Percentiles rank a stretch among this genome's conserved stretches.
These are phyloP conservation scores for Dictyostelium capitatum DNA, from an alignment of 78 protist genomes.

Conservation along the genomic window DNA sequence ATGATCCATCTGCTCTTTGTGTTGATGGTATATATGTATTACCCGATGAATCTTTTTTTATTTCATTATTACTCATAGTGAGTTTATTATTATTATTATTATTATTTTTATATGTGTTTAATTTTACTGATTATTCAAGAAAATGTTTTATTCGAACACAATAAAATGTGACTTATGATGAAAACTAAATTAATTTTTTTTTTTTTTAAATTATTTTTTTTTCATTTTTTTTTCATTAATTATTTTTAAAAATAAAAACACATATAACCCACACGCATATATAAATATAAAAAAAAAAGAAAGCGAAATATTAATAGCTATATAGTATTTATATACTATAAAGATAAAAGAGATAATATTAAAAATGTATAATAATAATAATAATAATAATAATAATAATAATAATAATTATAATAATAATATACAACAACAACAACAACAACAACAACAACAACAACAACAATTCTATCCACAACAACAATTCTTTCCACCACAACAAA, in stretches of 20 bases:
- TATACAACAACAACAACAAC: neutral
- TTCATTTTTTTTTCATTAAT: neutral
- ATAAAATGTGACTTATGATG: too few relatives aligned
- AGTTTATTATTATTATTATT: neutral
- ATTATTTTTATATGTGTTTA: neutral
- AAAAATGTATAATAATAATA: slow-evolving; percentile 8
- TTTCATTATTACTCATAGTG: too few relatives aligned
- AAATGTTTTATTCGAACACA: too few relatives aligned
- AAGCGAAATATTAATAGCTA: neutral
- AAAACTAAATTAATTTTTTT: neutral
- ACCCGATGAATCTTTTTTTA: neutral
- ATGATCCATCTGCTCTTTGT: slow-evolving; percentile 81
- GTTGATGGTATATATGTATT: slow-evolving; percentile 39
- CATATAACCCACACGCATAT: too few relatives aligned
- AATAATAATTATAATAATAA: neutral
- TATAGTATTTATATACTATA: neutral
- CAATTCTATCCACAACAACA: neutral
- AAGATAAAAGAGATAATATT: neutral
- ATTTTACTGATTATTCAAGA: neutral
- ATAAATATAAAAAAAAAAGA: neutral
- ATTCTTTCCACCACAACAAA: neutral
- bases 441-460: neutral
- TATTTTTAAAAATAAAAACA: neutral
- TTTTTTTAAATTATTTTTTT: neutral
- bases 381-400: neutral